Base-by-base conservation (phyloP, 257 asterid genomes). In the Primulina huaijiensis region DNA sequence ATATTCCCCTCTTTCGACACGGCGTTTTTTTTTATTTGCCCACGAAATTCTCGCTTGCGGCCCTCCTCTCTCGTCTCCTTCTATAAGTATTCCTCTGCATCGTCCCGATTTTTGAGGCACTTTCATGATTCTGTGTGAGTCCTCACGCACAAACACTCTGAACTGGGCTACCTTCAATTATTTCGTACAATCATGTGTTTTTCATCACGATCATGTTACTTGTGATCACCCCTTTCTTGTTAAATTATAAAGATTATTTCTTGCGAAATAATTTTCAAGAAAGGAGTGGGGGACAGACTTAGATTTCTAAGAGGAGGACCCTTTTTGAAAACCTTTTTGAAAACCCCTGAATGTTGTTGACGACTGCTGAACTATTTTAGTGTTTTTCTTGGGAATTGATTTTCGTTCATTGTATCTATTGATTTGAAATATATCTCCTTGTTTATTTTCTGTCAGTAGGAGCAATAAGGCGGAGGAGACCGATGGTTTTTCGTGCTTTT, bases 401-500 rank as follows among this genome's bases (percentile, higher is more conserved):
- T 8, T 62, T 63, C 60, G 0, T 43, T 16, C 57, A 19, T 2
- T 29, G n/a, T 33, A 43, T 6, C 60, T 35, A 7, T 11, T 53
- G 61, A 37, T 46, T 57, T 35, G 70, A 29, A 30, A 71, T 63
- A 73, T 75, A 72, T 65, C 75, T 68, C 25, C 14, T 67, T 8
- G 17, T 19, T 52, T 68, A 70, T 74, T 27, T 68, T 67, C 19
- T 73, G 20, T 74, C 65, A 59, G 19, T 56, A 67, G 78, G 35
- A 72, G 60, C 68, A 29, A 57, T 69, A 73, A 76, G 74, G 46
- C 64, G 23, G 73, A 91, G 81, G 83, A 86, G 84, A 80, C 73
- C 89, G 81, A 80, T 86, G 88, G 92, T 88, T 64, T 79, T 73
- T 35, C 79, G 76, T 27, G 82, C 62, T 14, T 71, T 58, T 14